Conservation (phyloP, 345 rosid genomes). For the Pugionium cornutum region DNA sequence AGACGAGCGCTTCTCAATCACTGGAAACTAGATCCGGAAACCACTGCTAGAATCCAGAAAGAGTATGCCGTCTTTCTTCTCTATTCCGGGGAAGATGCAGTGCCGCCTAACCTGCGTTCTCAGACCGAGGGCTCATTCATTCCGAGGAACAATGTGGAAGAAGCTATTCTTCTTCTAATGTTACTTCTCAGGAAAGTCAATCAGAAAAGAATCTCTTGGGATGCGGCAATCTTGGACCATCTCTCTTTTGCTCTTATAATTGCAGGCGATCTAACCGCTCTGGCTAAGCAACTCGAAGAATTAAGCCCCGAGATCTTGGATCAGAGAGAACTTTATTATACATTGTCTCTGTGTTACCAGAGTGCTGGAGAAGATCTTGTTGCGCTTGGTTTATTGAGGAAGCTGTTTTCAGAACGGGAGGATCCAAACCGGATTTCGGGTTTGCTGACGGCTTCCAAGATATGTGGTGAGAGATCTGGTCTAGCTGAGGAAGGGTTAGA, state of each 20-base stretch:
- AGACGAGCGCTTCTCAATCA: slow-evolving; percentile 66
- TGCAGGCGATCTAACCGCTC: slow-evolving; percentile 55
- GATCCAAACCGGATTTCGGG: slow-evolving; percentile 57
- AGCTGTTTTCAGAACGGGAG: slow-evolving; percentile 49
- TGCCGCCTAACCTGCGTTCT: slow-evolving; percentile 67
- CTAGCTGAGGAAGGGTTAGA: slow-evolving; percentile 64
- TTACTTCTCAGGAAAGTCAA: slow-evolving; percentile 63
- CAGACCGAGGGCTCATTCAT: slow-evolving; percentile 68
- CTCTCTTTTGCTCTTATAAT: slow-evolving; percentile 70
- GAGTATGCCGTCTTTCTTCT: slow-evolving; percentile 72
- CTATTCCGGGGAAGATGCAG: slow-evolving; percentile 81
- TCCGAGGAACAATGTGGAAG: slow-evolving; percentile 75
- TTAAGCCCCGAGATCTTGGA: slow-evolving; percentile 60
- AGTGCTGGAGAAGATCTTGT: slow-evolving; percentile 68
- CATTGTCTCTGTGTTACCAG: slow-evolving; percentile 63
- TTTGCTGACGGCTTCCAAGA: slow-evolving; percentile 66
- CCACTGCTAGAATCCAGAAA: slow-evolving; percentile 69
- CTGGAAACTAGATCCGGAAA: slow-evolving; percentile 69
- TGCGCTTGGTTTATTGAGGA: slow-evolving; percentile 67
- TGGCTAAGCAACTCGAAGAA: slow-evolving; percentile 67
- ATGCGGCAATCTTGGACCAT: slow-evolving; percentile 77
- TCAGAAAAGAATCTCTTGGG: slow-evolving; percentile 67
- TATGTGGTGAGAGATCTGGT: slow-evolving; percentile 52
- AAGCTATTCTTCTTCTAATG: slow-evolving; percentile 79
- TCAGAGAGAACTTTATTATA: slow-evolving; percentile 54